Evolutionary conservation across 495 filamentous ascomycete genomes (phyloP).

Genomic region (Penicillium goetzii): DNA sequence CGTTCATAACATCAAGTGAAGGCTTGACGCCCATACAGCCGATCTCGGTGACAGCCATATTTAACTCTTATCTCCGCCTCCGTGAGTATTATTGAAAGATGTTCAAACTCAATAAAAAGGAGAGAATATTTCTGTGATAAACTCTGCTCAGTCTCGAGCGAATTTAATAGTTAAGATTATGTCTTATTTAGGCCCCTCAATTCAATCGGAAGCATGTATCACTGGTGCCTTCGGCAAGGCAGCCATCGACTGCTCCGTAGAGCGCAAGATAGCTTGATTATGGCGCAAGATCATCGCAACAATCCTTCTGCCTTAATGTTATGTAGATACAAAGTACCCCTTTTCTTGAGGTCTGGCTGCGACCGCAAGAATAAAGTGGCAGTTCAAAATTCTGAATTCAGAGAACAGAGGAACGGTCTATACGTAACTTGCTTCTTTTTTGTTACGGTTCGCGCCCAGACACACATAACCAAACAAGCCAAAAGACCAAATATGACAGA

Average conservation of each 20-base stretch:
- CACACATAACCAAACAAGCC: too few species aligned
- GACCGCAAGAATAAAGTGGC: too few species aligned
- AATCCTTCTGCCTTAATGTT: slow-evolving; percentile 4
- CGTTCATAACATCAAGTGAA: slow-evolving; percentile 6
- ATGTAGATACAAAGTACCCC: too few species aligned
- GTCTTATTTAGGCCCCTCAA: neutral
- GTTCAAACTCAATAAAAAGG: neutral
- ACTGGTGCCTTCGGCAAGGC: slow-evolving; percentile 3
- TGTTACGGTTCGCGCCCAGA: too few species aligned
- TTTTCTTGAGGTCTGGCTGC: too few species aligned
- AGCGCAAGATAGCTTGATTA: neutral
- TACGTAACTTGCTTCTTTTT: too few species aligned
- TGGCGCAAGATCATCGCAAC: neutral
- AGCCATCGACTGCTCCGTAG: neutral
- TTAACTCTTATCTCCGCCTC: neutral
- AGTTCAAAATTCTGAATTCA: too few species aligned
- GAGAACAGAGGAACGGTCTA: too few species aligned
- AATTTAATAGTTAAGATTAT: neutral
- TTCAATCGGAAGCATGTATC: neutral
- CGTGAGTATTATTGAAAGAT: neutral
- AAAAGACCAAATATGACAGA: too few species aligned
- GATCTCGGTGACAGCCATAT: slow-evolving; percentile 1
- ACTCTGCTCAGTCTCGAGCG: neutral
- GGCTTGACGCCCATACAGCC: slow-evolving; percentile 8
- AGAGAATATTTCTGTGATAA: neutral